These are phyloP conservation scores for Microascus cirrosus DNA, from an alignment of 2,329 filamentous ascomycete genomes.

Conservation along the genomic window DNA sequence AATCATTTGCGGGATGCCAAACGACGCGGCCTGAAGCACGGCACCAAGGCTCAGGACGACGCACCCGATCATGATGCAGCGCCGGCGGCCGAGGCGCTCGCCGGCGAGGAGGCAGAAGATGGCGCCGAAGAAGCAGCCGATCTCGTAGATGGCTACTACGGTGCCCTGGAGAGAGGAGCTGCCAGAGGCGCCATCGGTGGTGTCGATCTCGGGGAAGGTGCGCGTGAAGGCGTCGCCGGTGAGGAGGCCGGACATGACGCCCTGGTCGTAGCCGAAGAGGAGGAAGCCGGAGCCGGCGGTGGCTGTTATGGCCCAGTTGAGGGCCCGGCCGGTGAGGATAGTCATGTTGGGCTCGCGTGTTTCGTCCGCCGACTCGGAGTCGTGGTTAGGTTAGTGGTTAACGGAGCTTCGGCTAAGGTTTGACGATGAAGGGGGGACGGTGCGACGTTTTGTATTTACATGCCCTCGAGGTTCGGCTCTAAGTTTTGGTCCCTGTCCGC, in stretches of 20 bases:
- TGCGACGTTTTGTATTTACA: background rate
- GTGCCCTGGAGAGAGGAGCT: conserved; percentile 25
- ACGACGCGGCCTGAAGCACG: background rate
- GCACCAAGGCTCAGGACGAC: conserved; percentile 4
- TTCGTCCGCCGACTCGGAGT: background rate
- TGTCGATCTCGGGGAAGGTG: conserved; percentile 13
- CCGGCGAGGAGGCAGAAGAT: conserved; percentile 26
- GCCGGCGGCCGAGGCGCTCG: conserved; percentile 10
- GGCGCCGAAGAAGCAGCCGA: conserved; percentile 7
- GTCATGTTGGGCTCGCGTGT: background rate
- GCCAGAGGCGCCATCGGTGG: conserved; percentile 22
- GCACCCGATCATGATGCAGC: conserved; percentile 19
- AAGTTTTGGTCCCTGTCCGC: background rate
- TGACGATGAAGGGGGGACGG: background rate
- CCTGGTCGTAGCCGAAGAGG: conserved; percentile 21
- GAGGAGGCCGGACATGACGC: conserved; percentile 20
- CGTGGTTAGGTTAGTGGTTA: background rate
- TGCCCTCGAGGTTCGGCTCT: background rate
- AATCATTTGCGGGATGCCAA: conserved; percentile 6
- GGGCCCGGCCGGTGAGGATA: conserved; percentile 17
- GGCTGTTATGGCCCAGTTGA: conserved; percentile 25
- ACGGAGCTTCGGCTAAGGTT: background rate
- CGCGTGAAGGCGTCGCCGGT: conserved; percentile 19
- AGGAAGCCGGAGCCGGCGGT: conserved; percentile 24
- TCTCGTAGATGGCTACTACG: background rate